These are phyloP conservation scores for Salix viminalis DNA, from an alignment of 345 rosid species.

Conservation along the genomic window DNA sequence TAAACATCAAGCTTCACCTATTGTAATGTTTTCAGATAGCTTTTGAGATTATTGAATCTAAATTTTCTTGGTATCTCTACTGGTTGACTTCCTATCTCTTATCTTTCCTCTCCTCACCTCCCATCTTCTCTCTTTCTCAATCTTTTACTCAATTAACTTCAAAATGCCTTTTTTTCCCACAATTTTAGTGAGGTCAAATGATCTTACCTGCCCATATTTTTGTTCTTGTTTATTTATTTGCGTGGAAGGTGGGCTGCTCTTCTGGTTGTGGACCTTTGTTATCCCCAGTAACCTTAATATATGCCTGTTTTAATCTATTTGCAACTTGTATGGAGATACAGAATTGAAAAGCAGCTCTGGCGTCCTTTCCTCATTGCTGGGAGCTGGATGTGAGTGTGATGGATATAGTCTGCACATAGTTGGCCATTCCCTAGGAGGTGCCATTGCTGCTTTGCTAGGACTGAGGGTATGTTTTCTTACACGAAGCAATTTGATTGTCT, in stretches of 20 bases:
- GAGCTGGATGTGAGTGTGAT: slow-evolving; percentile 84
- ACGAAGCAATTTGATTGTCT: slow-evolving; percentile 5
- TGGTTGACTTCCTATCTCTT: not conserved
- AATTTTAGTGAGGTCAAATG: not conserved
- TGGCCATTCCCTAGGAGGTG: slow-evolving; percentile 94
- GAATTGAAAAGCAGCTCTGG: slow-evolving; percentile 40
- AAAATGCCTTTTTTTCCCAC: not conserved
- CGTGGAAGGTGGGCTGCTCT: too few relatives aligned
- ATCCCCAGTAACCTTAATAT: not conserved
- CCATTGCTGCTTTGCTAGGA: slow-evolving; percentile 82
- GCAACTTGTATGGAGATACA: slow-evolving; percentile 21
- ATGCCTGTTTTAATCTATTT: slow-evolving; percentile 1
- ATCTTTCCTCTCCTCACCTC: too few relatives aligned
- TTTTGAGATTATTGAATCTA: not conserved
- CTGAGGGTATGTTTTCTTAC: slow-evolving; percentile 53
- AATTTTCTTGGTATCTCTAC: not conserved
- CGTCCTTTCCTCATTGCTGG: slow-evolving; percentile 72
- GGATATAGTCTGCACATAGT: slow-evolving; percentile 68
- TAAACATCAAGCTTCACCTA: too few relatives aligned
- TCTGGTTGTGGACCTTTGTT: too few relatives aligned
- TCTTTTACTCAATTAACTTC: not conserved
- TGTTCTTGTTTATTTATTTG: too few relatives aligned
- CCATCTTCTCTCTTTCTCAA: not conserved
- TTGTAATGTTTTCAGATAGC: too few relatives aligned
- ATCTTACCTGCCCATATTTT: not conserved